Evolutionary conservation across 2,329 filamentous ascomycete genomes (phyloP), one percentile per base, ranked within the genome.

Genomic region (Diatrype stigma): DNA sequence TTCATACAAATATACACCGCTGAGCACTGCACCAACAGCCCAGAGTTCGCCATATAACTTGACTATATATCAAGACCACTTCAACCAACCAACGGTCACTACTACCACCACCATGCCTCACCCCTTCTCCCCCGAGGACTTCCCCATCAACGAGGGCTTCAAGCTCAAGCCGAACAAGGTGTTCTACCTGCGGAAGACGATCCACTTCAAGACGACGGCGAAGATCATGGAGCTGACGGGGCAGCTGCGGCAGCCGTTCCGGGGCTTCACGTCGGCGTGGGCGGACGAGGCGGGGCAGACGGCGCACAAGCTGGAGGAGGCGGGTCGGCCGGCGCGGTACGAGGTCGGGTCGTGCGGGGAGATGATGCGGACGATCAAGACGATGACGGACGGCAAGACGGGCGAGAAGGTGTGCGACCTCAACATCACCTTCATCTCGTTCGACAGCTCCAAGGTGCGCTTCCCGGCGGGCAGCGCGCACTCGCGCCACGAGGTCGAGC

Each of bases 351-450:
- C 59, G 46, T 60, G 59, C 55, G 65, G 65, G n/a, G 63, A 66
- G 60, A 68, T 68, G 65, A 68, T 68, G 65, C 65, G 65, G 14
- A 68, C 65, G 30, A 57, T 68, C 50, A 68, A 68, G 62, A 63
- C 65, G 17, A 58, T 68, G 50, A 60, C 56, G 19, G 57, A 64
- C 55, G 51, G 42, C 11, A 35, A 47, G 11, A 49, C 53, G 14
- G 63, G 63, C 14, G 51, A 57, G 7, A 57, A 58, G 51, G 48
- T 68, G 6, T 62, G 59, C 60, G 65, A 68, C 53, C 61, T 68
- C 21, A 67, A 67, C 59, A 68, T 68, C 47, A 68, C 65, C n/a
- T 68, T 68, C 50, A 57, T 68, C 1, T 66, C 64, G 6, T 68
- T 68, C 55, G 65, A 57, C 53, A 56, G 49, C 40, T 61, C 57